Conservation (phyloP, 2,329 filamentous ascomycete genomes). For the Alternaria burnsii region DNA sequence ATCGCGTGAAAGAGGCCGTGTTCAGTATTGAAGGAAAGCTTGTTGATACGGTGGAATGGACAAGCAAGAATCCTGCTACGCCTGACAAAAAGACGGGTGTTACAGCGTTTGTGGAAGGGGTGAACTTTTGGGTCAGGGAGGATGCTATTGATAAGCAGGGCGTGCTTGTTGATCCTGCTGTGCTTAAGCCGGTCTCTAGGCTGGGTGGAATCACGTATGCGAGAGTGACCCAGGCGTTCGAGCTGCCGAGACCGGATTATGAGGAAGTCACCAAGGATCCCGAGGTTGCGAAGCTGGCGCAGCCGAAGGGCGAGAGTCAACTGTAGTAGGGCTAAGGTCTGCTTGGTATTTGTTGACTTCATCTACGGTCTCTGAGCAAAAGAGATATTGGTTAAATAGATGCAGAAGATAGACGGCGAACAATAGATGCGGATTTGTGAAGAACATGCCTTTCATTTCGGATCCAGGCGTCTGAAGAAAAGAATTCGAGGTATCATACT, state of each 20-base stretch:
- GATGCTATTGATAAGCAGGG: constrained; percentile 84
- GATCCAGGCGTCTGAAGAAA: constrained; percentile 2
- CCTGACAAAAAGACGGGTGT: constrained; percentile 79
- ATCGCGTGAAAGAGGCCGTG: constrained; percentile 81
- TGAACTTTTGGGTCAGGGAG: constrained; percentile 86
- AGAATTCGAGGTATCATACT: constrained; percentile 3
- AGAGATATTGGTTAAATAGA: neutral
- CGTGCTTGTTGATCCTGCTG: constrained; percentile 75
- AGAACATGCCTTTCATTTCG: neutral
- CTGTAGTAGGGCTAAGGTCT: neutral
- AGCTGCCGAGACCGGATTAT: constrained; percentile 70
- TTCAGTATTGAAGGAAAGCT: constrained; percentile 85
- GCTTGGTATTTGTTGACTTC: neutral
- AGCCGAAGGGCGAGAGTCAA: constrained; percentile 9
- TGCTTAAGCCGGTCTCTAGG: constrained; percentile 77
- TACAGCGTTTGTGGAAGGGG: constrained; percentile 81
- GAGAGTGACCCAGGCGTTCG: constrained; percentile 72
- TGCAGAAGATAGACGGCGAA: neutral
- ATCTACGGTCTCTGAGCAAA: neutral
- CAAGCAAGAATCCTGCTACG: constrained; percentile 66
- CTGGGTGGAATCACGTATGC: constrained; percentile 89
- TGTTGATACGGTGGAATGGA: constrained; percentile 77
- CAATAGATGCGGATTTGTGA: neutral
- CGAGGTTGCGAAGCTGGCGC: constrained; percentile 66
- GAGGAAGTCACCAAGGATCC: constrained; percentile 56